Percentiles rank a stretch among this genome's conserved stretches.
phyloP scores from a whole-genome alignment of 768 basidiomycete genomes.

The Phlebiopsis flavidoalba region DNA sequence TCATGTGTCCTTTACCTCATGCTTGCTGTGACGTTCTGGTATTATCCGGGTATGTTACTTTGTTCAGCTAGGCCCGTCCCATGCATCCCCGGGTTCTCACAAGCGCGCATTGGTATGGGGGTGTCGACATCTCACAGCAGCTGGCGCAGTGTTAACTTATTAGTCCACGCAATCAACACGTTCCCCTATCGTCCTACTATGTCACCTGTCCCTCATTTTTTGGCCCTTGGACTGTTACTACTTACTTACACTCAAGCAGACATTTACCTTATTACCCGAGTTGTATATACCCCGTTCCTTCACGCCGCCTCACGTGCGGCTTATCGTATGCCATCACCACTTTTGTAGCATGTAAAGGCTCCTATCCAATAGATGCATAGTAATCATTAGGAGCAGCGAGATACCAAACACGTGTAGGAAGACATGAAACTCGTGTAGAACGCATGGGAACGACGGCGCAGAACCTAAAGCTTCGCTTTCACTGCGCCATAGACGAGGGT shows the following conservation, averaged over 20 bases:
- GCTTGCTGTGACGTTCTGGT: slow-evolving; percentile 51
- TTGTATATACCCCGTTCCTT: background rate
- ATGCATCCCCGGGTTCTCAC: background rate
- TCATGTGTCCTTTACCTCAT: slow-evolving; percentile 66
- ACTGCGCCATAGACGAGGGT: slow-evolving; percentile 37
- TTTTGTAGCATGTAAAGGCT: too few relatives aligned
- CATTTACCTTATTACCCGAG: background rate
- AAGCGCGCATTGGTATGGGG: slow-evolving; percentile 2
- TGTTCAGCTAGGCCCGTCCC: background rate
- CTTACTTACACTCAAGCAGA: background rate
- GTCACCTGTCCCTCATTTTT: background rate
- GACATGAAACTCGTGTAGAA: too few relatives aligned
- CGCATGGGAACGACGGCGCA: background rate
- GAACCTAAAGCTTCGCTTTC: slow-evolving; percentile 56
- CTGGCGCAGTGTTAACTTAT: background rate
- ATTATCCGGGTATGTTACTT: slow-evolving; percentile 37
- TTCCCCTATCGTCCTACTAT: background rate
- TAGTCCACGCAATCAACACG: background rate
- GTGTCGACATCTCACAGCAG: slow-evolving; percentile 12
- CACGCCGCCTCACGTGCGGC: background rate
- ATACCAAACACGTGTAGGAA: too few relatives aligned
- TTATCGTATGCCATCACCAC: too few relatives aligned
- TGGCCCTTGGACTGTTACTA: background rate
- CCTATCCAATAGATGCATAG: too few relatives aligned
- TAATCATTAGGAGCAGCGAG: too few relatives aligned